Evolutionary conservation across 2,329 filamentous ascomycete genomes (phyloP), one percentile per base, ranked within the genome.

Genomic region (Epichloe elymi): DNA sequence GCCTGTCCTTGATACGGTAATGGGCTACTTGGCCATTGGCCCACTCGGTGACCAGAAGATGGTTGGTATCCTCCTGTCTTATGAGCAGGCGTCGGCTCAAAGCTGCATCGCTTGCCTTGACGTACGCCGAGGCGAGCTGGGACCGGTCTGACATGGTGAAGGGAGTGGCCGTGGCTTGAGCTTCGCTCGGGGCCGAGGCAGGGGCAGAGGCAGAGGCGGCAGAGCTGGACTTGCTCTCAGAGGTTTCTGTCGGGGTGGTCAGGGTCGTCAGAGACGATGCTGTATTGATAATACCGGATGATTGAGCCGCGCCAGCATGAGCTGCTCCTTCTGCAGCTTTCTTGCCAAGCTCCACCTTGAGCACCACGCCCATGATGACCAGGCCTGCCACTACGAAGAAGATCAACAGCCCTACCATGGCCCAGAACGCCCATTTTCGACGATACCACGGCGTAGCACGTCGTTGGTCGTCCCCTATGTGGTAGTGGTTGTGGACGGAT

Each of bases 21-120:
- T 53, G 49, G 4, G 20, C 38, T 5, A 41, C 42, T 19, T 49
- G 49, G 8, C 46, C 49, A 8, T 49, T 38, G 1, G 46, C 30
- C 52, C 54, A 55, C 19, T 60, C 51, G 2, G 52, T 48, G 4
- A 54, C 53, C 12, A 55, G 46, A 15, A 62, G 55, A n/a, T 56
- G 49, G 33, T 53, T 52, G 5, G 54, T 50, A 5, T 54, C 54
- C 30, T 60, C 58, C 35, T 62, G 60, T 55, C 58, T 57, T 12
- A 60, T 23, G 2, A 61, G 23, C 11, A 60, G 42, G 2, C 55
- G 52, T 15, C 56, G 52, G 15, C 48, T 51, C 3, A 46, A n/a
- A 10, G 46, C n/a, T 2, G 47, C 6, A 2, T 49, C 48, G 14
- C 45, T 37, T 6, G 41, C 41, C 3, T 46, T 46, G 8, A 56